These are phyloP conservation scores for Paramecium sexaurelia DNA, from an alignment of 73 alveolate genomes.

Conservation along the genomic window DNA sequence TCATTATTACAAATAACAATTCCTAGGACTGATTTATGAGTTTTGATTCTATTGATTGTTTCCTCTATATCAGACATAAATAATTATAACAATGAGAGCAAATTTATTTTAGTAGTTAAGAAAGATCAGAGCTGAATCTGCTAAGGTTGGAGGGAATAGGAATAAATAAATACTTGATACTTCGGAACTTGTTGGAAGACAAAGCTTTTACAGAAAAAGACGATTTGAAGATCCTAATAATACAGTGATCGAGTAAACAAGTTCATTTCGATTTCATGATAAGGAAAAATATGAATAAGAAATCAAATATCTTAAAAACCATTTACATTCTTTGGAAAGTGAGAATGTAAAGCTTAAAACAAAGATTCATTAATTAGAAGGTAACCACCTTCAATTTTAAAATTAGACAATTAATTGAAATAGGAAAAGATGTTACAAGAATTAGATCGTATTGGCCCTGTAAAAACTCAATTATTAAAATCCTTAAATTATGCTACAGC, in stretches of 20 bases:
- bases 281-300: slow-evolving; percentile 17
- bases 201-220: slow-evolving; percentile 1
- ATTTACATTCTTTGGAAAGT: not conserved
- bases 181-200: not conserved
- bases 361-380: slow-evolving; percentile 21
- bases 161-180: not conserved
- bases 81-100: slow-evolving; percentile 37
- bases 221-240: not conserved
- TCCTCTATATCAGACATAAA: slow-evolving; percentile 77
- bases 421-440: slow-evolving; percentile 17
- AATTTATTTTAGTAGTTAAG: not conserved
- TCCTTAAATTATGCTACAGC: not conserved
- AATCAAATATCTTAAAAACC: not conserved
- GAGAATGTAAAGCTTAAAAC: slow-evolving; percentile 11
- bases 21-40: slow-evolving; percentile 76
- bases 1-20: slow-evolving; percentile 71
- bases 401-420: slow-evolving; percentile 13
- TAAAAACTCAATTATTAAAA: not conserved
- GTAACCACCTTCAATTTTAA: not conserved
- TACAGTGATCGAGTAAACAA: not conserved
- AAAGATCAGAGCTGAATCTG: not conserved
- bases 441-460: slow-evolving; percentile 27
- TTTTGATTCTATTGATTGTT: slow-evolving; percentile 75
- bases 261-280: not conserved
- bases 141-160: not conserved